Evolutionary conservation across 164 flowering plant species (phyloP).

Genomic region (Stephania japonica): DNA sequence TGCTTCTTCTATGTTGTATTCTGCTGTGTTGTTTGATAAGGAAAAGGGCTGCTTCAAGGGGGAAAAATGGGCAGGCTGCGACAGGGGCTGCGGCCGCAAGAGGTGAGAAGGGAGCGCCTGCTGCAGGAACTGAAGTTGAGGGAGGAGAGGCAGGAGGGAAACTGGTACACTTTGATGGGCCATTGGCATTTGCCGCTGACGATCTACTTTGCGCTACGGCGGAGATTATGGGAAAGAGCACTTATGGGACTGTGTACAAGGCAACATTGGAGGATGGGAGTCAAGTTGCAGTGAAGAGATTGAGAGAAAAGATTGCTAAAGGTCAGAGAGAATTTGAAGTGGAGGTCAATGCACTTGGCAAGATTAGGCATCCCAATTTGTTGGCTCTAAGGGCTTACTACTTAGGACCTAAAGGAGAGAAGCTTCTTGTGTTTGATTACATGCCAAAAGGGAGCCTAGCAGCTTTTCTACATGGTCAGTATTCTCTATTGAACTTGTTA

Average conservation of each 20-base stretch:
- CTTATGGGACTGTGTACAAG: constrained; percentile 87
- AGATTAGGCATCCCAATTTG: constrained; percentile 75
- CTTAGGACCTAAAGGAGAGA: constrained; percentile 95
- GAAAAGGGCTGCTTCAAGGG: constrained; percentile 37
- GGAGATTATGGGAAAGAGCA: constrained; percentile 94
- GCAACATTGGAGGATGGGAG: constrained; percentile 87
- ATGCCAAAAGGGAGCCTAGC: constrained; percentile 89
- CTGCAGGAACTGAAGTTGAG: constrained; percentile 36
- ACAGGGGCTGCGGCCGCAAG: constrained; percentile 21
- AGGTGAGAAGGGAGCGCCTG: constrained; percentile 32
- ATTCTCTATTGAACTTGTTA: background rate
- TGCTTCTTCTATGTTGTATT: constrained; percentile 55
- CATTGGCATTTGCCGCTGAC: constrained; percentile 81
- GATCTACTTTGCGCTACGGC: constrained; percentile 95
- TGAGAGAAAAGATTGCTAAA: constrained; percentile 85
- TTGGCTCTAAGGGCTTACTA: constrained; percentile 84
- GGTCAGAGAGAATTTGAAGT: constrained; percentile 73
- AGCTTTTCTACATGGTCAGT: constrained; percentile 90
- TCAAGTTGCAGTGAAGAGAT: constrained; percentile 86
- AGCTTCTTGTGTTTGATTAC: constrained; percentile 92
- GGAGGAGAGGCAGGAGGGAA: constrained; percentile 78
- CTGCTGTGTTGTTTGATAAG: constrained; percentile 60
- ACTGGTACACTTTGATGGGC: constrained; percentile 91
- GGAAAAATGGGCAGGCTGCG: constrained; percentile 24
- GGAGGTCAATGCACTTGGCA: constrained; percentile 70